Evolutionary conservation across 306 rosid species (phyloP).

Genomic region (Sphenostylis stenocarpa): DNA sequence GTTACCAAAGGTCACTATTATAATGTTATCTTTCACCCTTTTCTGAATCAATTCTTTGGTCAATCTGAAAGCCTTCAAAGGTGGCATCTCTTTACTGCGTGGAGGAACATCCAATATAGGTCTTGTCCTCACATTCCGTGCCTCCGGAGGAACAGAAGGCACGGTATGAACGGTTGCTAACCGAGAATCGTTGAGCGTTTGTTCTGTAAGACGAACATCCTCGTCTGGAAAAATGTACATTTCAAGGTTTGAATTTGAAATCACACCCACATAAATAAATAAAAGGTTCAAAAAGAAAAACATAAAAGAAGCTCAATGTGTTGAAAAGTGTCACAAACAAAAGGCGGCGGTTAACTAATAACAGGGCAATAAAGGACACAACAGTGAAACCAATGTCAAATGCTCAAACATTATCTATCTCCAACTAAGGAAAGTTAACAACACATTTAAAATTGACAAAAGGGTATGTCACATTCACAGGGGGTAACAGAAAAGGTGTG

Average conservation of each 20-base stretch:
- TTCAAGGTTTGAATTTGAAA: conserved; percentile 27
- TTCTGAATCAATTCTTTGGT: conserved; percentile 71
- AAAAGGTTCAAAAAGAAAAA: background rate
- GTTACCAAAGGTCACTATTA: conserved; percentile 93
- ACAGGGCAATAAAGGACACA: background rate
- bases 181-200: conserved; percentile 40
- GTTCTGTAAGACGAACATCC: conserved; percentile 38
- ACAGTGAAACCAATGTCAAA: background rate
- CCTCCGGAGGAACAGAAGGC: conserved; percentile 26
- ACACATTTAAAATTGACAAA: background rate
- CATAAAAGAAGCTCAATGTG: conserved; percentile 1
- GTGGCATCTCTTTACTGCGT: conserved; percentile 57
- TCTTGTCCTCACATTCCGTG: conserved; percentile 33
- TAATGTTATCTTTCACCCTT: conserved; percentile 76
- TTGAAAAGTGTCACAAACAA: conserved; percentile 4
- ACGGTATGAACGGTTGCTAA: conserved; percentile 29
- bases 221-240: conserved; percentile 42
- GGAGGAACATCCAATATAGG: conserved; percentile 66
- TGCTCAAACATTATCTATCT: background rate
- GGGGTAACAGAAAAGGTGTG: conserved; percentile 27
- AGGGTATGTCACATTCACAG: conserved; percentile 17
- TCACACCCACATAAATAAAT: background rate
- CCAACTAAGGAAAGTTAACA: background rate
- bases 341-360: background rate
- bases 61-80: conserved; percentile 56